A percentile compares a stretch with the other conserved stretches of the same genome.
These are phyloP conservation scores for Candida piceae DNA, from an alignment of 805 yeast genomes.

Conservation along the genomic window DNA sequence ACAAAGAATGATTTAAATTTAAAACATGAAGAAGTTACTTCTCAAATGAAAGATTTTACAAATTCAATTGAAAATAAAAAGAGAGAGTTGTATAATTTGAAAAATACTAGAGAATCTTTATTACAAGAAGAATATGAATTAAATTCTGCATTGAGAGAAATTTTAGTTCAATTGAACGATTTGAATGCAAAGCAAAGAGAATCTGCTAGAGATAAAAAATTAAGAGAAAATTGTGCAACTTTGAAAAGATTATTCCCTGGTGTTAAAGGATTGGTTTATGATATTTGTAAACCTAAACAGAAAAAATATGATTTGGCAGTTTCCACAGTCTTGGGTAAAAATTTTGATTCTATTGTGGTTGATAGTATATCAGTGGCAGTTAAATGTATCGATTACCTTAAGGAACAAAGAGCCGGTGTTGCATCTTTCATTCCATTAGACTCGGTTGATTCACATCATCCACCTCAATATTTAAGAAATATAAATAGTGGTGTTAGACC, in stretches of 20 bases:
- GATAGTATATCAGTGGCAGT: slow-evolving; percentile 70
- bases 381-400: slow-evolving; percentile 69
- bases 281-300: slow-evolving; percentile 72
- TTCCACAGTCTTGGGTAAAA: slow-evolving; percentile 69
- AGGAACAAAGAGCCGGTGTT: slow-evolving; percentile 79
- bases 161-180: slow-evolving; percentile 60
- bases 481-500: slow-evolving; percentile 55
- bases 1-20: slow-evolving; percentile 28
- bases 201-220: slow-evolving; percentile 58
- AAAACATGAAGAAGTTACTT: slow-evolving; percentile 26
- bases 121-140: slow-evolving; percentile 50
- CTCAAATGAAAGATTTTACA: slow-evolving; percentile 24
- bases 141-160: slow-evolving; percentile 58
- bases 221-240: slow-evolving; percentile 68
- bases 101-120: slow-evolving; percentile 33
- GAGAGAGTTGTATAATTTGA: slow-evolving; percentile 23
- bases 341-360: slow-evolving; percentile 80
- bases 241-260: slow-evolving; percentile 77
- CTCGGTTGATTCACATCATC: slow-evolving; percentile 54
- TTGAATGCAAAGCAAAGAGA: slow-evolving; percentile 74
- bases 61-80: slow-evolving; percentile 29
- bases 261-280: slow-evolving; percentile 76
- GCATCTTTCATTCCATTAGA: slow-evolving; percentile 89
- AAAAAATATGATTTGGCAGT: slow-evolving; percentile 70
- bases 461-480: slow-evolving; percentile 50